Conservation (phyloP, 306 rosid genomes). For the Cicer pinnatifidum region DNA sequence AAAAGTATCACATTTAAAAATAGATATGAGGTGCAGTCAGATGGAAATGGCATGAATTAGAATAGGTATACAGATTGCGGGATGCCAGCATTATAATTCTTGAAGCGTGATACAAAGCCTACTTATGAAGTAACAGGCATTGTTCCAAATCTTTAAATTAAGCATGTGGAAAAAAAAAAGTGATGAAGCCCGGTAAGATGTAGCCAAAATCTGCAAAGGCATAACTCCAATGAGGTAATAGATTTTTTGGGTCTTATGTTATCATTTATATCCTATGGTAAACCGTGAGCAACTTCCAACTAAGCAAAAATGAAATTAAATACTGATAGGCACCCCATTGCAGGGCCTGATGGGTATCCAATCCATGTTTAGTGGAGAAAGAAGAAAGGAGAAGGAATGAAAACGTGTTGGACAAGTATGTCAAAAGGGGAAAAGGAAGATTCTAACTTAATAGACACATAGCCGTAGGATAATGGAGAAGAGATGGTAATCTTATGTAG, state of each 20-base stretch:
- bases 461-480: background rate
- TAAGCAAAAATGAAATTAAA: constrained; percentile 5
- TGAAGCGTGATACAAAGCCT: constrained; percentile 37
- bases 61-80: constrained; percentile 36
- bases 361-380: background rate
- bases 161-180: constrained; percentile 23
- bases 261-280: constrained; percentile 15
- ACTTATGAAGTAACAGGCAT: constrained; percentile 28
- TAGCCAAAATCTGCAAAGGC: constrained; percentile 14
- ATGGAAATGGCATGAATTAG: constrained; percentile 39
- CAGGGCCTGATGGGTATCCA: constrained; percentile 1
- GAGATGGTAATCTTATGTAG: constrained; percentile 9
- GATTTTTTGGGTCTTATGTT: background rate
- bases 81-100: constrained; percentile 34
- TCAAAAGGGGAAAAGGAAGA: background rate
- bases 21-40: constrained; percentile 6
- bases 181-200: constrained; percentile 4
- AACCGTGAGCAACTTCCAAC: constrained; percentile 28
- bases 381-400: background rate
- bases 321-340: constrained; percentile 15
- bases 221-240: background rate
- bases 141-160: constrained; percentile 36
- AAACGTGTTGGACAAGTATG: constrained; percentile 25
- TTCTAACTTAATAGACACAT: background rate
- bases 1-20: constrained; percentile 46